Evolutionary conservation across 2,329 filamentous ascomycete genomes (phyloP), one percentile per base, ranked within the genome.

Genomic region (Metarhizium rileyi): DNA sequence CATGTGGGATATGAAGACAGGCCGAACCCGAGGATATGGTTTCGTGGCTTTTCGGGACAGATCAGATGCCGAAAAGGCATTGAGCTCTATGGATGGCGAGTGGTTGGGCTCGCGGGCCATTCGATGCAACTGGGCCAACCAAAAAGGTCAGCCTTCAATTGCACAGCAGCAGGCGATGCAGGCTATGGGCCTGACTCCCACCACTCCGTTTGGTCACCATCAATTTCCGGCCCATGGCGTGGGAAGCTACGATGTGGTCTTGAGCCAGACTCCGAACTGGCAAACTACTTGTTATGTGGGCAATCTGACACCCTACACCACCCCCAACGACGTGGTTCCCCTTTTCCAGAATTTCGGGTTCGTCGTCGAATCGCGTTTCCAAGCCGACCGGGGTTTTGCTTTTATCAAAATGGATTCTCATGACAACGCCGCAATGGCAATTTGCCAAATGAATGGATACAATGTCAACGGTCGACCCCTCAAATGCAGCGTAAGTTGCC

Each of bases 1-100:
- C 56, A 98, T 98, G 93, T 98, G 93, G 93, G 93, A 98, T 68
- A 98, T 98, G 93, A 98, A 98, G 79, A 98, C 93, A 33, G 93
- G 93, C 58, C 85, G 93, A 56, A 97, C 93, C 57, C 87, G 93
- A 65, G 93, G 93, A 53, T 98, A 98, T 64, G 93, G 93, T 12
- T 98, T 98, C 64, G 91, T 97, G 59, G 93, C 93, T 46, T 98
- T 95, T 79, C 87, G 91, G 55, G 93, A 98, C 55, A 88, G 91
- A 55, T 74, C 80, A 33, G 93, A 98, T 63, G 93, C 93, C 26
- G 93, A 98, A 68, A 95, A 96, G 71, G 91, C 93, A 2, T 71
- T 98, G 62, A 95, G 86, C 71, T 90, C 90, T 55, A 98, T 98
- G 93, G 93, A 98, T 63, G 93, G 93, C 55, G 93, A 98, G 73